Evolutionary conservation across 2,329 filamentous ascomycete species (phyloP).

Genomic region (Boeremia exigua): DNA sequence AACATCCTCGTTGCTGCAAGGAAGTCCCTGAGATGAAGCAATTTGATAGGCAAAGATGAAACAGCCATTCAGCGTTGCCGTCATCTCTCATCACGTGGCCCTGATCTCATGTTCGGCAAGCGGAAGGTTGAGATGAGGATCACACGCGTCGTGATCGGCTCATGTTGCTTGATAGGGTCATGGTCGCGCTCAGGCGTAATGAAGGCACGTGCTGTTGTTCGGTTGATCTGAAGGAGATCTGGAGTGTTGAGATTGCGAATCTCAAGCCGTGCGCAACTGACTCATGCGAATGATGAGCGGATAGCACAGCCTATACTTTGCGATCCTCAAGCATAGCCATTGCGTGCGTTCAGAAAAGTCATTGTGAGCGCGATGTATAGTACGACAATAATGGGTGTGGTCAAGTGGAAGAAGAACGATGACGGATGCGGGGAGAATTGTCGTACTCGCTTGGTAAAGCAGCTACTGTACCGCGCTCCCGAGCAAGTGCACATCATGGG

Average conservation of each 20-base stretch:
- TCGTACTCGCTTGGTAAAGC: constrained; percentile 13
- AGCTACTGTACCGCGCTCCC: background rate
- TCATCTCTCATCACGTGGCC: background rate
- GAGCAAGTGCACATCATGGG: background rate
- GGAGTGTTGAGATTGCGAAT: constrained; percentile 9
- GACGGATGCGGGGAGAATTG: background rate
- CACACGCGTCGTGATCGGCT: background rate
- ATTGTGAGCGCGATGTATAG: background rate
- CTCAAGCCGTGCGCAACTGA: background rate
- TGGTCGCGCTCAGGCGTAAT: background rate
- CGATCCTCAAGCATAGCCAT: background rate
- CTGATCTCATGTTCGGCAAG: background rate
- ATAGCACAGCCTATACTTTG: background rate
- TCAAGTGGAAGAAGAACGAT: background rate
- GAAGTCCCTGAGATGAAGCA: constrained; percentile 10
- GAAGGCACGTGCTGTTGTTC: background rate
- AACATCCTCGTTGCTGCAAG: constrained; percentile 5
- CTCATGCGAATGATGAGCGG: background rate
- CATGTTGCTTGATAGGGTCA: constrained; percentile 5
- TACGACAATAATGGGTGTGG: too few relatives aligned
- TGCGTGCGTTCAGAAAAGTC: background rate
- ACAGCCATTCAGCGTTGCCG: background rate
- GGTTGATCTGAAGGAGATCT: background rate
- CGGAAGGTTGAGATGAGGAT: background rate
- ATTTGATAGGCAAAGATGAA: constrained; percentile 7